phyloP scores from a whole-genome alignment of 2,329 filamentous ascomycete species.

The Albophoma yamanashiensis region DNA sequence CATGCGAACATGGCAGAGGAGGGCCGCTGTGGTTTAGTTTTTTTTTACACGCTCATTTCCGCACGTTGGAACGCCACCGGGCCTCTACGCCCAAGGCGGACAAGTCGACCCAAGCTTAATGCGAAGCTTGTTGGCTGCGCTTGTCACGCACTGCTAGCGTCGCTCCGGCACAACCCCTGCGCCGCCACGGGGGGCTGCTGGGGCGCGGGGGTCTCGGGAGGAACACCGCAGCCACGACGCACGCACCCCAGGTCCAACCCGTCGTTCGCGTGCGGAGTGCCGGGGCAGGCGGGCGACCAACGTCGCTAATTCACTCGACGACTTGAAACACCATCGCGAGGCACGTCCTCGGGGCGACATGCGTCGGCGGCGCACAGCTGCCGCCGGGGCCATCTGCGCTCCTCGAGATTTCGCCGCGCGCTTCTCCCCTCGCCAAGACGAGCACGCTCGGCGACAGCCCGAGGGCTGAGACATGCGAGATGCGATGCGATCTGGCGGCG shows the following conservation, averaged over 20 bases:
- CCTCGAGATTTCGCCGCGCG: no score
- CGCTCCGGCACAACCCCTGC: not conserved
- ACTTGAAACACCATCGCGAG: not conserved
- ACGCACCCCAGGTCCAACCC: no score
- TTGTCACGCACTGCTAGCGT: not conserved
- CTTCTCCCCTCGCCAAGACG: no score
- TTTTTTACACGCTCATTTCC: not conserved
- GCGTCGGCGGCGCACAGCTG: not conserved
- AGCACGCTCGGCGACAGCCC: no score
- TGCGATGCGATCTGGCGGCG: not conserved
- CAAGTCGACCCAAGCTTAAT: not conserved
- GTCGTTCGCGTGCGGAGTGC: no score
- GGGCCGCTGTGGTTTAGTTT: not conserved
- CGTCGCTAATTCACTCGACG: not conserved
- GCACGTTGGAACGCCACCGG: not conserved
- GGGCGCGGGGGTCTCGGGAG: no score
- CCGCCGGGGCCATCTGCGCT: not conserved
- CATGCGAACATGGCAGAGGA: no score
- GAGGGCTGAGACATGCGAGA: no score
- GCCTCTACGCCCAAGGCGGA: not conserved
- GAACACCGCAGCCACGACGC: no score
- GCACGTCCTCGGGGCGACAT: not conserved
- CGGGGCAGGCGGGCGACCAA: not conserved
- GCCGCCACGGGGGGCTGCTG: not conserved
- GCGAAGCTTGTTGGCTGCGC: not conserved